Evolutionary conservation across 1,284 basidiomycete genomes (phyloP).

Genomic region (Schizophyllum commune): DNA sequence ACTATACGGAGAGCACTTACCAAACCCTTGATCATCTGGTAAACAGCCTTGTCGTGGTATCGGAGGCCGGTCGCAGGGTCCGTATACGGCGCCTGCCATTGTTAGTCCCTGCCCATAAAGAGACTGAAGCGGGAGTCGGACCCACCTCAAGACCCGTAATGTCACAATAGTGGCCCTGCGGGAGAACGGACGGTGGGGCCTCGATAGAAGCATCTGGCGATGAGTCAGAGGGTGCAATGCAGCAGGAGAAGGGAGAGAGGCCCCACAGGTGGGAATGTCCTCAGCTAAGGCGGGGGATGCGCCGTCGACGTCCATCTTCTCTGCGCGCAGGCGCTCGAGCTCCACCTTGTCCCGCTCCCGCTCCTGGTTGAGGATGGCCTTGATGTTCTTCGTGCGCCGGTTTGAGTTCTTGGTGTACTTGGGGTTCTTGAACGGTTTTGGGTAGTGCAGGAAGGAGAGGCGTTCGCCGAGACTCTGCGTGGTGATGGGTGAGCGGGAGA

Average conservation of each 20-base stretch:
- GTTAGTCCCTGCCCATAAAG: background rate
- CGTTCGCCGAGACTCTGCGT: slow-evolving; percentile 45
- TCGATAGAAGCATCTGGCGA: slow-evolving; percentile 74
- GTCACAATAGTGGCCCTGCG: slow-evolving; percentile 77
- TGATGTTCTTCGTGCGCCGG: slow-evolving; percentile 67
- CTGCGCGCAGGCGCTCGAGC: slow-evolving; percentile 43
- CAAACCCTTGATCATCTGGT: slow-evolving; percentile 73
- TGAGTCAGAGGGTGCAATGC: background rate
- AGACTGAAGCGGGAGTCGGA: background rate
- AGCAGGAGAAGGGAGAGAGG: background rate
- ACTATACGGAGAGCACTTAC: slow-evolving; percentile 33
- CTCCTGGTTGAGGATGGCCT: slow-evolving; percentile 67
- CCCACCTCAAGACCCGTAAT: slow-evolving; percentile 78
- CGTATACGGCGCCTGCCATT: slow-evolving; percentile 68
- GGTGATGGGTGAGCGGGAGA: too few species aligned
- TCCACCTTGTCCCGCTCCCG: slow-evolving; percentile 63
- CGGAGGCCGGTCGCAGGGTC: slow-evolving; percentile 77
- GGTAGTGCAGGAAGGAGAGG: slow-evolving; percentile 58
- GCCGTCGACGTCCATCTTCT: slow-evolving; percentile 28
- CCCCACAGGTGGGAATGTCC: slow-evolving; percentile 59
- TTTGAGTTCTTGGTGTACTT: slow-evolving; percentile 60
- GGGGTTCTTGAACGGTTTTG: slow-evolving; percentile 71
- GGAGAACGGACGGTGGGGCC: slow-evolving; percentile 76
- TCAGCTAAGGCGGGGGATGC: slow-evolving; percentile 30
- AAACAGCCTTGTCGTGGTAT: slow-evolving; percentile 83